phyloP scores from a whole-genome alignment of 148 eudicot genomes.

The Hydrangea macrophylla region DNA sequence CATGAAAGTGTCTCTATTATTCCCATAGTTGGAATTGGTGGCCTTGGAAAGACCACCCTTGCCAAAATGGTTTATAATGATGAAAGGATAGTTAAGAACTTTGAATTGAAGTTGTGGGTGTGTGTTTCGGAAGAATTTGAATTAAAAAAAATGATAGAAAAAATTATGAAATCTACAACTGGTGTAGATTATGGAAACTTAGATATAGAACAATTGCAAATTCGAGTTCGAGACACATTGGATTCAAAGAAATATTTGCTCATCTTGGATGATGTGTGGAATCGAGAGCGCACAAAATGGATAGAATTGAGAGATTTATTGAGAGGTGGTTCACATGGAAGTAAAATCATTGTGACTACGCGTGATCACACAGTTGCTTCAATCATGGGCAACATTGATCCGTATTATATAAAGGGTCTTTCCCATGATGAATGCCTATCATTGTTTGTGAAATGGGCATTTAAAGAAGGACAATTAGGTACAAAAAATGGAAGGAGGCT shows the following conservation, averaged over 20 bases:
- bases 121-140: slow-evolving; percentile 14
- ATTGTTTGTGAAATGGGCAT: slow-evolving; percentile 20
- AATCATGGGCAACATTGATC: not conserved
- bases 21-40: slow-evolving; percentile 26
- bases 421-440: slow-evolving; percentile 13
- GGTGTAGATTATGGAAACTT: not conserved
- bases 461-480: slow-evolving; percentile 11
- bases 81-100: slow-evolving; percentile 5
- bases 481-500: too few relatives aligned
- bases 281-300: not conserved
- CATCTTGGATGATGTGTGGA: not conserved
- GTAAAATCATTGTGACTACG: not conserved
- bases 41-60: slow-evolving; percentile 25
- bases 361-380: not conserved
- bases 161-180: not conserved
- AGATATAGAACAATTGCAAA: not conserved
- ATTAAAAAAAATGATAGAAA: not conserved
- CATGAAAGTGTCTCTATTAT: slow-evolving; percentile 11
- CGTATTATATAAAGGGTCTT: slow-evolving; percentile 6
- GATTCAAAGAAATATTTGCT: not conserved
- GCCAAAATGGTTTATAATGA: slow-evolving; percentile 23
- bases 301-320: not conserved
- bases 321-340: not conserved
- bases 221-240: not conserved
- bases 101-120: slow-evolving; percentile 28